Percentiles rank a stretch among this genome's conserved stretches.
Conservation (phyloP, 106 monocot species). For the Agapanthus africanus region DNA sequence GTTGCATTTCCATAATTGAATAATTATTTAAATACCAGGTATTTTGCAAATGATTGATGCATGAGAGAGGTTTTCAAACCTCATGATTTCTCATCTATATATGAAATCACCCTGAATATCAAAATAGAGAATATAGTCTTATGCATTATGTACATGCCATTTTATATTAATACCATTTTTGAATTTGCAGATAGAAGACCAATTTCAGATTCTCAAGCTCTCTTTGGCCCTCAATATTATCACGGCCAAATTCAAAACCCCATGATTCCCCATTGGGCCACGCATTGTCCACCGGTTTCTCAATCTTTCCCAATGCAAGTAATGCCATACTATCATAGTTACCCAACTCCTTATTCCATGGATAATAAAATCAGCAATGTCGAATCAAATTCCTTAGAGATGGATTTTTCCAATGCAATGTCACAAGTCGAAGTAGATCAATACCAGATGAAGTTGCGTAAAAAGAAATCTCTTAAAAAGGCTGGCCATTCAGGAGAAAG, state of each 20-base stretch:
- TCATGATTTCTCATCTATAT: too few species aligned
- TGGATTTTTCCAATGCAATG: slow-evolving; percentile 11
- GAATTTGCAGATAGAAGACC: slow-evolving; percentile 4
- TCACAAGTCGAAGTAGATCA: slow-evolving; percentile 2
- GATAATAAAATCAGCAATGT: slow-evolving; percentile 31
- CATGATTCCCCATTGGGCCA: slow-evolving; percentile 57
- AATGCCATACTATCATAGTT: slow-evolving; percentile 64
- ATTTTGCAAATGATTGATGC: too few species aligned
- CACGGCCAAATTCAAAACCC: slow-evolving; percentile 29
- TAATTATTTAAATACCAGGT: too few species aligned
- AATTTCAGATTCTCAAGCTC: slow-evolving; percentile 3
- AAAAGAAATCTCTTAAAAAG: slow-evolving; percentile 43
- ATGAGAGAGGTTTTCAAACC: too few species aligned
- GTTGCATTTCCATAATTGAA: too few species aligned
- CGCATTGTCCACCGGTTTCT: slow-evolving; percentile 42
- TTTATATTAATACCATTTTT: not conserved
- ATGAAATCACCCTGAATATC: too few species aligned
- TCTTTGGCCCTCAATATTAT: not conserved
- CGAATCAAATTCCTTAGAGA: slow-evolving; percentile 14
- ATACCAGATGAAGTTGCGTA: slow-evolving; percentile 27
- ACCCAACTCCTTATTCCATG: slow-evolving; percentile 41
- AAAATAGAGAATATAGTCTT: too few species aligned
- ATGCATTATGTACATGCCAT: too few species aligned
- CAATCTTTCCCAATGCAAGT: slow-evolving; percentile 60
- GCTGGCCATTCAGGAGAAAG: too few species aligned